Evolutionary conservation across 768 basidiomycete species (phyloP).

Genomic region (Kwoniella sp.): DNA sequence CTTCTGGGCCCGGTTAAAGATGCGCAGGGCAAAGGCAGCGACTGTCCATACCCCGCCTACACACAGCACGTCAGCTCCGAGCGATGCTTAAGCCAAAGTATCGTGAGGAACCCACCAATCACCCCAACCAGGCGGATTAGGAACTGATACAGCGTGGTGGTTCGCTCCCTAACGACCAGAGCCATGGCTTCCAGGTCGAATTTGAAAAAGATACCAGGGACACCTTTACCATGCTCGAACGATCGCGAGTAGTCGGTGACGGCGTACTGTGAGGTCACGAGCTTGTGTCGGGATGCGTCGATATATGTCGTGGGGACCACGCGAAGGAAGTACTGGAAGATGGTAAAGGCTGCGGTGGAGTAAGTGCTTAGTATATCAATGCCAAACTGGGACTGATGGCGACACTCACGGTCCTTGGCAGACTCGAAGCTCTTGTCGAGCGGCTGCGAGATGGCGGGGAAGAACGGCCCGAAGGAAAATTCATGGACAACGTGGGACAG

Average conservation of each 20-base stretch:
- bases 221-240: constrained; percentile 68
- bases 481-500: constrained; percentile 93
- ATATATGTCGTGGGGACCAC: constrained; percentile 91
- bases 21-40: constrained; percentile 42
- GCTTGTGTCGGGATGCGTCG: constrained; percentile 55
- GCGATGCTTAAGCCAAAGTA: not conserved
- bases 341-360: constrained; percentile 63
- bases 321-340: constrained; percentile 90
- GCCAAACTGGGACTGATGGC: not conserved
- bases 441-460: constrained; percentile 91
- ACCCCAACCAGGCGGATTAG: constrained; percentile 84
- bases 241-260: constrained; percentile 85
- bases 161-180: constrained; percentile 80
- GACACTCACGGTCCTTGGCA: constrained; percentile 62
- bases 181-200: constrained; percentile 89
- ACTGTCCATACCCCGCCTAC: constrained; percentile 50
- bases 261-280: constrained; percentile 63
- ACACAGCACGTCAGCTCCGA: not conserved
- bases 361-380: not conserved
- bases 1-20: constrained; percentile 45
- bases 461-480: constrained; percentile 93
- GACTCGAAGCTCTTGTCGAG: constrained; percentile 84
- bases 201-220: constrained; percentile 95
- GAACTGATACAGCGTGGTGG: constrained; percentile 73
- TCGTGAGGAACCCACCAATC: constrained; percentile 57